Evolutionary conservation across 371 early-diverging fungal species (phyloP).

Genomic region (Mortierella sp.): DNA sequence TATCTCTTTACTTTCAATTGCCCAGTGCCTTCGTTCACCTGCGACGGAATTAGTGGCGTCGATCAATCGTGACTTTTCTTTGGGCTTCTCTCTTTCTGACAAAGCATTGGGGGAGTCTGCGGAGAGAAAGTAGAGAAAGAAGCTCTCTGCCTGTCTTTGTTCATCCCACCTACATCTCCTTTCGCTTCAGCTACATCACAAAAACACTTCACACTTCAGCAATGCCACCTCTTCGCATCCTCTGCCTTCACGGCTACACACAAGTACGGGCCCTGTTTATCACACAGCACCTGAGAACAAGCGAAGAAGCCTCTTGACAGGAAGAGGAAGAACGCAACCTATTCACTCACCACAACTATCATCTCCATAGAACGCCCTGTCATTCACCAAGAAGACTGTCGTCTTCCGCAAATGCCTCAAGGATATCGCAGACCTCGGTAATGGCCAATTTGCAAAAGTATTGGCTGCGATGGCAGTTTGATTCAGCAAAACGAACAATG

Average conservation of each 20-base stretch:
- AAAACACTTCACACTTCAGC: neutral
- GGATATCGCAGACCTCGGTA: conserved; percentile 74
- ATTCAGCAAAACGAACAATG: neutral
- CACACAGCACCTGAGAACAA: neutral
- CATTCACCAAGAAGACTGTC: conserved; percentile 79
- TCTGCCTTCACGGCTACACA: conserved; percentile 84
- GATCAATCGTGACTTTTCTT: conserved; percentile 9
- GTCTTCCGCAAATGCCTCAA: conserved; percentile 77
- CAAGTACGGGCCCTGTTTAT: conserved; percentile 33
- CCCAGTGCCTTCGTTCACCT: neutral
- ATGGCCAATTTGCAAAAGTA: neutral
- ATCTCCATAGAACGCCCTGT: conserved; percentile 67
- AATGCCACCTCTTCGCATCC: conserved; percentile 60
- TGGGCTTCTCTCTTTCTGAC: neutral
- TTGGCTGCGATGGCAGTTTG: no score
- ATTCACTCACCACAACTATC: neutral
- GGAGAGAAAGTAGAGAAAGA: neutral
- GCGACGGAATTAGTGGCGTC: conserved; percentile 7
- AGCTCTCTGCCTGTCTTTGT: neutral
- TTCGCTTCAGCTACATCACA: neutral
- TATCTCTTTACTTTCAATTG: neutral
- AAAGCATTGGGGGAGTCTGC: neutral
- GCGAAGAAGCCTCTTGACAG: neutral
- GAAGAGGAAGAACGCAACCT: neutral
- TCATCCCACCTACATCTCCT: neutral